Percentiles rank a stretch among this genome's conserved stretches.
These are phyloP conservation scores for Zymoseptoria tritici DNA, from an alignment of 2,329 filamentous ascomycete genomes.

Conservation along the genomic window DNA sequence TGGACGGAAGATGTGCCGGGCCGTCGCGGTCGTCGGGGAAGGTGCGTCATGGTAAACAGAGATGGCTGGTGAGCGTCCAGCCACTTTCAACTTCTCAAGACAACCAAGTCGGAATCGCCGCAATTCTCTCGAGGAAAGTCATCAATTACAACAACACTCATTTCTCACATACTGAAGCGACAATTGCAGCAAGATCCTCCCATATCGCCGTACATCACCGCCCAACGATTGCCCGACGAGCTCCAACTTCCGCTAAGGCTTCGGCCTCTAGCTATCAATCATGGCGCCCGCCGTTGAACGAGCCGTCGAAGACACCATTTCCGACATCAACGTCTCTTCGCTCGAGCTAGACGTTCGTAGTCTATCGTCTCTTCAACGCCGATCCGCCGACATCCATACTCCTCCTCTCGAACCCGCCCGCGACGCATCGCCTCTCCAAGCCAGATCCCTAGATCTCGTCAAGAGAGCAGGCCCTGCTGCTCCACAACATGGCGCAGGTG, in stretches of 20 bases:
- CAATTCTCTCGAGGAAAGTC: background rate
- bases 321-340: conserved; percentile 24
- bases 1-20: background rate
- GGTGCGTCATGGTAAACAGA: background rate
- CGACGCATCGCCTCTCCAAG: background rate
- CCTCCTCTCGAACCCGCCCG: conserved; percentile 2
- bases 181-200: background rate
- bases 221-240: background rate
- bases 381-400: conserved; percentile 1
- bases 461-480: conserved; percentile 6
- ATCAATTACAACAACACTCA: background rate
- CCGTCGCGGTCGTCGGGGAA: background rate
- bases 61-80: background rate
- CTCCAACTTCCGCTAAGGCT: conserved; percentile 18
- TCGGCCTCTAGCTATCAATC: conserved; percentile 22
- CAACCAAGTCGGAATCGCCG: background rate
- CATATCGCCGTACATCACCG: background rate
- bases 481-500: conserved; percentile 27
- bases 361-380: background rate
- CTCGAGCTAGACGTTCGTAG: conserved; percentile 24
- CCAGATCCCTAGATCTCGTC: conserved; percentile 12
- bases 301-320: conserved; percentile 9
- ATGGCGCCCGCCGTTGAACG: conserved; percentile 24
- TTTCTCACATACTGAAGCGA: background rate
- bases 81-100: background rate